Evolutionary conservation across 1,284 basidiomycete species (phyloP).

Genomic region (Pseudozyma flocculosa): DNA sequence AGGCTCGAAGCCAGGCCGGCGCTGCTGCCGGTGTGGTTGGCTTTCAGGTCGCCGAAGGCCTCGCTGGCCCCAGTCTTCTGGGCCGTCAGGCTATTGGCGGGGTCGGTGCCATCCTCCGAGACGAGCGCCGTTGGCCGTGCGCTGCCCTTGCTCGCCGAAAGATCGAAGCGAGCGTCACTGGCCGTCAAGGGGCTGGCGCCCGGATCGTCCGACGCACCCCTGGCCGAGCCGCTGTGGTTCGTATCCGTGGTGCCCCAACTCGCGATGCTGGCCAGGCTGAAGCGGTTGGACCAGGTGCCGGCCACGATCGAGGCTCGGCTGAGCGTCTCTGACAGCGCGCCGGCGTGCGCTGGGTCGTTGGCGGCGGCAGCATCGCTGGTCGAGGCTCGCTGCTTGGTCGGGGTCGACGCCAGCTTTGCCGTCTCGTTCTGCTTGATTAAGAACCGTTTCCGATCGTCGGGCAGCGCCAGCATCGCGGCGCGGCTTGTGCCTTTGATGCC

Average conservation of each 20-base stretch:
- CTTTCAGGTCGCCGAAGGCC: slow-evolving; percentile 1
- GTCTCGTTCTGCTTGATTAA: slow-evolving; percentile 61
- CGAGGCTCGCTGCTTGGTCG: slow-evolving; percentile 11
- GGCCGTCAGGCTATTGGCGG: slow-evolving; percentile 9
- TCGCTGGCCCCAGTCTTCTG: slow-evolving; percentile 1
- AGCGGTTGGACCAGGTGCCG: slow-evolving; percentile 68
- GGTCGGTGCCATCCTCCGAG: slow-evolving; percentile 17
- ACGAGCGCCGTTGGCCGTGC: slow-evolving; percentile 18
- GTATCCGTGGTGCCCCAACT: slow-evolving; percentile 54
- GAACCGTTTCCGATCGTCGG: slow-evolving; percentile 70
- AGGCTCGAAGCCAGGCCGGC: slow-evolving; percentile 26
- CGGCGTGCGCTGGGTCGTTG: slow-evolving; percentile 69
- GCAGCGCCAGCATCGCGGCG: slow-evolving; percentile 68
- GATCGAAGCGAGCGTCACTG: slow-evolving; percentile 2
- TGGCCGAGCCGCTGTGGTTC: slow-evolving; percentile 8
- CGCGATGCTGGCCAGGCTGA: slow-evolving; percentile 72
- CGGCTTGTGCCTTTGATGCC: slow-evolving; percentile 72
- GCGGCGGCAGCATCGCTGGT: slow-evolving; percentile 31
- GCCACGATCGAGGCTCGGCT: slow-evolving; percentile 29
- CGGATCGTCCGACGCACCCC: slow-evolving; percentile 4
- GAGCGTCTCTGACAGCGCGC: slow-evolving; percentile 62
- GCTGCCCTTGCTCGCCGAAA: slow-evolving; percentile 17
- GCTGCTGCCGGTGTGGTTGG: slow-evolving; percentile 37
- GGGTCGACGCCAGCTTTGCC: slow-evolving; percentile 20
- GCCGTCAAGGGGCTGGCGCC: slow-evolving; percentile 9